A percentile compares a stretch with the other conserved stretches of the same genome.
Conservation (phyloP, 1,139 yeast genomes). For the Yamadazyma songkhlaensis region DNA sequence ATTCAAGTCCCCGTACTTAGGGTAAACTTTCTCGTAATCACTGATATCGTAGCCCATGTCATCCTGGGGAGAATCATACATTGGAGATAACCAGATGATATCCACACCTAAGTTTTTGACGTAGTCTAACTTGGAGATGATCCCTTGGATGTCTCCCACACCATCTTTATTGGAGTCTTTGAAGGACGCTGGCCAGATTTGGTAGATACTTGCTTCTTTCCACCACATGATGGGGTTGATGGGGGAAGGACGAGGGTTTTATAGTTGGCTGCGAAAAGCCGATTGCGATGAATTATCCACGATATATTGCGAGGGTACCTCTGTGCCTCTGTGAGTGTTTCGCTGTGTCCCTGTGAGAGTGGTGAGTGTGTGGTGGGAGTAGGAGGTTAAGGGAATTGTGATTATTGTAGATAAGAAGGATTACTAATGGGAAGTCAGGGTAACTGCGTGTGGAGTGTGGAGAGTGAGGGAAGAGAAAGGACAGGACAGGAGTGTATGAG, state of each 20-base stretch:
- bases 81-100: conserved; percentile 57
- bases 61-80: conserved; percentile 58
- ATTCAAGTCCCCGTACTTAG: conserved; percentile 51
- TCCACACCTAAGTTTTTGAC: conserved; percentile 52
- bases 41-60: conserved; percentile 67
- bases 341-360: too few relatives aligned
- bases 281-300: too few relatives aligned
- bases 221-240: conserved; percentile 40
- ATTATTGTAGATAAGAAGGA: too few relatives aligned
- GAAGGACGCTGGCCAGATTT: conserved; percentile 59
- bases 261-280: too few relatives aligned
- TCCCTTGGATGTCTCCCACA: conserved; percentile 55
- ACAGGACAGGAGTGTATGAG: too few relatives aligned
- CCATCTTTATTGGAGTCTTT: conserved; percentile 62
- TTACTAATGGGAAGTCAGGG: too few relatives aligned
- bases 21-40: conserved; percentile 51
- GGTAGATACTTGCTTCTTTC: conserved; percentile 57
- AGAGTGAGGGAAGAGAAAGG: too few relatives aligned
- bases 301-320: too few relatives aligned
- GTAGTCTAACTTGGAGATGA: conserved; percentile 51
- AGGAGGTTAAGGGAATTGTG: too few relatives aligned
- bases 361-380: too few relatives aligned
- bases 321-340: too few relatives aligned
- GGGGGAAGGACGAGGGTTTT: neutral
- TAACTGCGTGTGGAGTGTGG: too few relatives aligned